Base-by-base conservation (phyloP, 768 basidiomycete genomes). In the Suillus paluster region DNA sequence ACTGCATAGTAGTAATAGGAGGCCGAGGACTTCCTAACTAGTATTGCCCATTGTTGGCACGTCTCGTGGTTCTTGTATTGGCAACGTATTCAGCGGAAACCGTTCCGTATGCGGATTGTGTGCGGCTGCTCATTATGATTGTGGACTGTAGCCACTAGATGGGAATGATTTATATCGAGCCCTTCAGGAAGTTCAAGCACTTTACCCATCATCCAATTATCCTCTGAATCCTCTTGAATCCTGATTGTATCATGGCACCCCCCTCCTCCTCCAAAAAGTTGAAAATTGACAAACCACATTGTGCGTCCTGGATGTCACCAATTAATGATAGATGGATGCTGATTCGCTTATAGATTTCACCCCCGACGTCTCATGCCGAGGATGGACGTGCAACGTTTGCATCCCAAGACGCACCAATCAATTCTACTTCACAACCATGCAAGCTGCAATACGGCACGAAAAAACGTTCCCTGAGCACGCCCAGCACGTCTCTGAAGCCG, bases 381-480 rank as follows among this genome's bases (percentile, higher is more conserved):
- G 70, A 61, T 78, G 75, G 72, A 65, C 69, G 44, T 80, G 75
- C 64, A 73, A 70, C 46, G 56, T 70, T n/a, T 78, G 78, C 67
- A 69, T 71, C 9, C 57, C 69, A 1, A 59, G 60, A 9, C 66
- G 63, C 61, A 64, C 49, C 38, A 66, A 65, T 12, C 68, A 64
- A 38, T 57, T 65, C 4, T 67, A 70, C 21, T 68, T 71, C 6
- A 68, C 72, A 60, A 71, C 64, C 33, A 23, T 69, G 53, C 65
- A 71, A 53, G 71, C 69, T 3, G 79, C 77, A 8, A 36, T 74
- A 50, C 63, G 68, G 17, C 78, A 81, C 55, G 77, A 78, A 60
- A 64, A 56, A 25, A 68, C 62, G 11, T 55, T 46, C 33, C 68
- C 61, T 6, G 66, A 63, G 30, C 74, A 73, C 49, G 60, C 58